Percentiles rank a stretch among this genome's conserved stretches.
phyloP scores from a whole-genome alignment of 495 filamentous ascomycete species.

The Penicillium manginii region DNA sequence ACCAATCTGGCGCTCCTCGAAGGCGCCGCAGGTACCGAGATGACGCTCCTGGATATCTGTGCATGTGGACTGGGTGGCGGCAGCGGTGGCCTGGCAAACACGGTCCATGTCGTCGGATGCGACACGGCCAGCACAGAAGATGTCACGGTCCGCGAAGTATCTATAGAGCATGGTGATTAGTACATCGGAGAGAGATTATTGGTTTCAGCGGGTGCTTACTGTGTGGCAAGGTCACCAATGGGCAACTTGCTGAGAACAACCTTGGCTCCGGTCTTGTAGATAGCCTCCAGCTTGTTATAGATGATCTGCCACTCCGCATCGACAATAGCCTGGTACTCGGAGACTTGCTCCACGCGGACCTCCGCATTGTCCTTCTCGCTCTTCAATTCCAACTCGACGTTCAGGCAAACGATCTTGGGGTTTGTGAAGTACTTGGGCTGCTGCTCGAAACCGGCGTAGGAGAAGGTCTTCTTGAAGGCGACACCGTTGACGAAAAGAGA shows the following conservation, averaged over 20 bases:
- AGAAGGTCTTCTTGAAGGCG: slow-evolving; percentile 99
- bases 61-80: slow-evolving; percentile 91
- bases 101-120: slow-evolving; percentile 93
- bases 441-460: slow-evolving; percentile 98
- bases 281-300: slow-evolving; percentile 95
- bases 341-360: slow-evolving; percentile 96
- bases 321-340: slow-evolving; percentile 98
- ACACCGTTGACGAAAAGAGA: slow-evolving; percentile 98
- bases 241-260: slow-evolving; percentile 96
- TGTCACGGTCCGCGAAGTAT: slow-evolving; percentile 95
- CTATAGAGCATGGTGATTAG: slow-evolving; percentile 35
- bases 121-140: slow-evolving; percentile 97
- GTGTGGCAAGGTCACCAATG: slow-evolving; percentile 95
- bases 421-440: slow-evolving; percentile 94
- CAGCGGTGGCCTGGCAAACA: slow-evolving; percentile 91
- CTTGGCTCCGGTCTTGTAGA: slow-evolving; percentile 91
- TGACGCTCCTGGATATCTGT: slow-evolving; percentile 90
- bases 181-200: not conserved
- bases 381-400: slow-evolving; percentile 97
- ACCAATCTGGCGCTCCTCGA: slow-evolving; percentile 96
- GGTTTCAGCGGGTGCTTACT: slow-evolving; percentile 54
- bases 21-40: slow-evolving; percentile 85
- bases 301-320: slow-evolving; percentile 99
- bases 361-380: slow-evolving; percentile 99
- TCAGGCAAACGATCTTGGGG: slow-evolving; percentile 94